Evolutionary conservation across 306 rosid genomes (phyloP).

Genomic region (Adenanthera pavonina): DNA sequence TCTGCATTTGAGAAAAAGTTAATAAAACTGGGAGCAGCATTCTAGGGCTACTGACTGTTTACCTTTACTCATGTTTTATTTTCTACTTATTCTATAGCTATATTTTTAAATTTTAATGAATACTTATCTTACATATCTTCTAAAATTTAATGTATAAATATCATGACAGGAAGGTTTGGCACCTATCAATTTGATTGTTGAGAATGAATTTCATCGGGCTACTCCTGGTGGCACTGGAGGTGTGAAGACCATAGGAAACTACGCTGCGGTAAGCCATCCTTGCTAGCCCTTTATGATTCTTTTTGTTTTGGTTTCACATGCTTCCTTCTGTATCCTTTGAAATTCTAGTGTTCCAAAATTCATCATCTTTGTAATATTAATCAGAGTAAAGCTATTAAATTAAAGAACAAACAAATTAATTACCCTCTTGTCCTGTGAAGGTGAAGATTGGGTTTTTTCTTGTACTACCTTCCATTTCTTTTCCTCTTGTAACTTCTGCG

Average conservation of each 20-base stretch:
- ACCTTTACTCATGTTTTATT: constrained; percentile 3
- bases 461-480: neutral
- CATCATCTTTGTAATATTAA: constrained; percentile 19
- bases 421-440: constrained; percentile 14
- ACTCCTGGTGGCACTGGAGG: constrained; percentile 98
- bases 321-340: constrained; percentile 22
- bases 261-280: constrained; percentile 82
- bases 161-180: constrained; percentile 89
- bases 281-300: constrained; percentile 21
- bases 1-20: constrained; percentile 7
- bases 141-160: constrained; percentile 22
- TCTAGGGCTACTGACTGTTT: neutral
- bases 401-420: constrained; percentile 3
- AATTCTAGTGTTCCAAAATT: constrained; percentile 12
- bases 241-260: constrained; percentile 97
- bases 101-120: constrained; percentile 1
- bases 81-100: constrained; percentile 22
- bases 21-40: constrained; percentile 11
- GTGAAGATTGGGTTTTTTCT: neutral
- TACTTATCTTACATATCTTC: constrained; percentile 3
- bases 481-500: neutral
- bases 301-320: constrained; percentile 27
- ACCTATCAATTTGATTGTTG: constrained; percentile 86
- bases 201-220: constrained; percentile 91
- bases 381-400: constrained; percentile 5